Percentiles rank a stretch among this genome's conserved stretches.
Conservation (phyloP, 345 rosid species). For the Camelina hispida region DNA sequence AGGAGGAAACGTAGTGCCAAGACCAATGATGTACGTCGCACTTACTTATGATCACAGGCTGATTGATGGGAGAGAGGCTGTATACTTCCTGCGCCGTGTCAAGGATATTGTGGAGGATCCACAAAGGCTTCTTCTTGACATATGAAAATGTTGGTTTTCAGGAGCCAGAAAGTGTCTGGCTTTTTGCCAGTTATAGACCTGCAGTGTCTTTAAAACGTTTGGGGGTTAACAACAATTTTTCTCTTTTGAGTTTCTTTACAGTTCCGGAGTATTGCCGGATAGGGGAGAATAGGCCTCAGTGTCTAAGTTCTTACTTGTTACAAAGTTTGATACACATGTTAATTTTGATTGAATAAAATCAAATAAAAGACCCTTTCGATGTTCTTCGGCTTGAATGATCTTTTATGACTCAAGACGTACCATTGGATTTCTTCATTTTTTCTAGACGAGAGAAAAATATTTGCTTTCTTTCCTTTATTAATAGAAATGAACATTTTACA, state of each 20-base stretch:
- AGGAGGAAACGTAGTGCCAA: constrained; percentile 68
- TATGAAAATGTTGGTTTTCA: constrained; percentile 41
- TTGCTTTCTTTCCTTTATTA: background rate
- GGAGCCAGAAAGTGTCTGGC: background rate
- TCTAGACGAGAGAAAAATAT: background rate
- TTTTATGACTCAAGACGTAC: background rate
- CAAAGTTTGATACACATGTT: background rate
- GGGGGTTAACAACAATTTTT: background rate
- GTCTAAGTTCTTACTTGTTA: background rate
- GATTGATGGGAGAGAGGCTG: constrained; percentile 95
- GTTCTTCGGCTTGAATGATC: background rate
- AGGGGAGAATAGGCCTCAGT: background rate
- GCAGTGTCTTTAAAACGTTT: background rate
- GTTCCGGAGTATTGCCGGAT: background rate
- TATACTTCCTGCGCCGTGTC: constrained; percentile 80
- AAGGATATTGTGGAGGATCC: constrained; percentile 92
- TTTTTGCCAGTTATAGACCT: constrained; percentile 5
- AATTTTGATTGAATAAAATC: constrained; percentile 14
- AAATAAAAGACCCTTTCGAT: constrained; percentile 5
- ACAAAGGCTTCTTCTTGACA: constrained; percentile 78
- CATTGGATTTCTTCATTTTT: background rate
- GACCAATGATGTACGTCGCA: constrained; percentile 94
- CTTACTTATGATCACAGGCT: constrained; percentile 86
- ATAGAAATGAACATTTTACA: background rate
- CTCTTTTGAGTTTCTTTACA: constrained; percentile 9